Evolutionary conservation across 1,284 basidiomycete species (phyloP), one percentile per base, ranked within the genome.

Genomic region (Ceratobasidium sp.): DNA sequence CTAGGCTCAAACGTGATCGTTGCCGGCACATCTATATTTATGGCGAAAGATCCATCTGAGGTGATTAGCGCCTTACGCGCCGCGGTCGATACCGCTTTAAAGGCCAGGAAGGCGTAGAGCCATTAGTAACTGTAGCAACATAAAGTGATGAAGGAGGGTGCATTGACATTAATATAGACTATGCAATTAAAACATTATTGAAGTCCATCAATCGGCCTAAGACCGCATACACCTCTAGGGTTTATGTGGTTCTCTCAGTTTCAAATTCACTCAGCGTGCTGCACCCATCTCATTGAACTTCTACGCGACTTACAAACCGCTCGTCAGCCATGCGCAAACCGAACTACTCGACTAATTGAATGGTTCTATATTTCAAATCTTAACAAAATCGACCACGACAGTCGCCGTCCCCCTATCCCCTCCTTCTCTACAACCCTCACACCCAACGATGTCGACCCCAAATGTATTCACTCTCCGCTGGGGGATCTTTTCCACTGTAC

Each of bases 1-100:
- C 9, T 79, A 96, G 95, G 96, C 50, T 95, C 96, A 82, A 99
- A 99, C 81, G 96, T 99, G 77, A 96, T 99, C 77, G 98, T 99
- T 15, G 97, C 98, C 9, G 98, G 98, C 22, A 99, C 96, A 8
- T 97, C 98, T 15, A 93, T 99, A 79, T 99, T 99, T 81, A 90
- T 89, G 60, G 91, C 96, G 19, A 82, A 89, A 22, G 87, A 92
- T 78, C 94, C 98, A 0, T 91, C 92, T 76, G 83, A 88, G 56
- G 94, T 96, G 53, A 97, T 98, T 64, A 79, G 86, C 57, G 84
- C 87, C 15, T 85, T 98, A 75, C 95, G 93, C 82, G 83, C 87
- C 27, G 87, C 89, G 14, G 91, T 98, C 45, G 86, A 93, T 77
- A 84, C 86, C 24, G 93, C 91, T 31, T 3, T 72, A 31, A 31